These are phyloP conservation scores for Aspergillus ochraceoroseus DNA, from an alignment of 2,329 filamentous ascomycete genomes.

Conservation along the genomic window DNA sequence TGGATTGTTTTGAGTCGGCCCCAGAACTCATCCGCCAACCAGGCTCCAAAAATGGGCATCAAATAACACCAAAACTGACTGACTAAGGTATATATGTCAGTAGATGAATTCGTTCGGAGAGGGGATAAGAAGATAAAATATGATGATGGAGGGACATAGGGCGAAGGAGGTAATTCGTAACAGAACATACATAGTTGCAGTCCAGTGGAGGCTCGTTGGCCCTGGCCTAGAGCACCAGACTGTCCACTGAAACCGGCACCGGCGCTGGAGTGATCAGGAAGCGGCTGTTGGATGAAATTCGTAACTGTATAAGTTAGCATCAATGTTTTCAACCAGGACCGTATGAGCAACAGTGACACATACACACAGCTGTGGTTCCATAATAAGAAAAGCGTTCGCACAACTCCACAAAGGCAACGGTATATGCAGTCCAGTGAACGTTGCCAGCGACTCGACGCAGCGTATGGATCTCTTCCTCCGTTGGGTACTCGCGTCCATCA, in stretches of 20 bases:
- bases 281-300: conserved; percentile 58
- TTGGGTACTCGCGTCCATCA: conserved; percentile 25
- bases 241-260: conserved; percentile 40
- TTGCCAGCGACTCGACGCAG: conserved; percentile 37
- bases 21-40: conserved; percentile 63
- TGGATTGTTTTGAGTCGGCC: conserved; percentile 68
- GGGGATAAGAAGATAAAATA: background rate
- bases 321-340: no score
- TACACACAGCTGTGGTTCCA: conserved; percentile 63
- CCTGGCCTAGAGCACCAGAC: conserved; percentile 56
- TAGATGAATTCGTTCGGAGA: background rate
- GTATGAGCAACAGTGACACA: conserved; percentile 28
- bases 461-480: conserved; percentile 31
- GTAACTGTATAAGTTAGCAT: conserved; percentile 42
- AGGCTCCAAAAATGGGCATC: conserved; percentile 58
- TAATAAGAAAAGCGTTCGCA: conserved; percentile 77
- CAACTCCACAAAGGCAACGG: conserved; percentile 67
- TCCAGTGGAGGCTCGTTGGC: conserved; percentile 54
- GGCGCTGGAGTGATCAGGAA: conserved; percentile 53
- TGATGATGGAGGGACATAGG: background rate
- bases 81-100: conserved; percentile 28
- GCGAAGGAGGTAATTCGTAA: no score
- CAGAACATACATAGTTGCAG: conserved; percentile 42
- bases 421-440: conserved; percentile 63
- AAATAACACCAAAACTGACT: conserved; percentile 62